Percentiles rank a stretch among this genome's conserved stretches.
Conservation (phyloP, 352 stramenopile species). For the Halophytophthora polymorphica region DNA sequence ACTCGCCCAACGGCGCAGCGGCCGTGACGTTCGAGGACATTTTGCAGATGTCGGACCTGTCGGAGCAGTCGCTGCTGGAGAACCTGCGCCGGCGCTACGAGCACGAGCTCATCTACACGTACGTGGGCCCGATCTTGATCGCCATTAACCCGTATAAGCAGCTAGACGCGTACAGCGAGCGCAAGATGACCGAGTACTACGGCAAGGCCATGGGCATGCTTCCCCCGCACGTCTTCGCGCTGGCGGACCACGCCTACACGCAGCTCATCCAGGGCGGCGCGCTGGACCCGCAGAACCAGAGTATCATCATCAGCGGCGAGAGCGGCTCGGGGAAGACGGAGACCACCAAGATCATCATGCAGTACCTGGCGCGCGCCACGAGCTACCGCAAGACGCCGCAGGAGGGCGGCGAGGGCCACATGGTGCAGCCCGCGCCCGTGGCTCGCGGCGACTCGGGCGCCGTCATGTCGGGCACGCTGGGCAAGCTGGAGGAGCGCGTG, state of each 20-base stretch:
- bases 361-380: conserved; percentile 79
- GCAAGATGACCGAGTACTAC: conserved; percentile 88
- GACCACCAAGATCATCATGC: conserved; percentile 92
- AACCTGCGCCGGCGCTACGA: conserved; percentile 90
- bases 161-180: conserved; percentile 68
- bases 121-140: conserved; percentile 89
- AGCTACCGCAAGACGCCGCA: conserved; percentile 57
- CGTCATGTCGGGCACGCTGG: conserved; percentile 86
- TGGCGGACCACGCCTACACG: conserved; percentile 87
- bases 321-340: conserved; percentile 89
- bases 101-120: conserved; percentile 93
- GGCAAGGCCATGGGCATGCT: conserved; percentile 75
- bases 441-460: conserved; percentile 52
- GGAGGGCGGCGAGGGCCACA: conserved; percentile 9
- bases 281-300: conserved; percentile 84
- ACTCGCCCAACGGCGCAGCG: conserved; percentile 26
- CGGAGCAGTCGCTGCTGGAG: conserved; percentile 85
- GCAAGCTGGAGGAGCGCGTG: conserved; percentile 84
- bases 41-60: conserved; percentile 88
- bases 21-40: conserved; percentile 82
- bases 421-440: background rate
- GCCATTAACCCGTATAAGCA: conserved; percentile 91
- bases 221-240: conserved; percentile 89
- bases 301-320: conserved; percentile 92
- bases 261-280: conserved; percentile 84